Evolutionary conservation across 345 rosid genomes (phyloP).

Genomic region (Punica granatum): DNA sequence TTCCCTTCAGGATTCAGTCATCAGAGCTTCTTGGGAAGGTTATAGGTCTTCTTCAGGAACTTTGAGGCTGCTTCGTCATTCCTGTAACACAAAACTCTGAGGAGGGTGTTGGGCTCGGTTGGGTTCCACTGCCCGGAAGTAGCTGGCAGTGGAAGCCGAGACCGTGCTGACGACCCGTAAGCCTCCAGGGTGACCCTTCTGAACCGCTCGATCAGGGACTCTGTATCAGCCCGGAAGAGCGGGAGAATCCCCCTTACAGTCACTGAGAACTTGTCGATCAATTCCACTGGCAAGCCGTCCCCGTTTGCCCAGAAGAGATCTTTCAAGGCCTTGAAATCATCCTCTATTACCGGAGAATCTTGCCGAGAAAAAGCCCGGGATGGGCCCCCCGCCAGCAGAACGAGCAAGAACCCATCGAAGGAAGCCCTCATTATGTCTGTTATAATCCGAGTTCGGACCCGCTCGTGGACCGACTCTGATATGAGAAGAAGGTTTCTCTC

Average conservation of each 20-base stretch:
- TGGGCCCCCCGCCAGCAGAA: conserved; percentile 94
- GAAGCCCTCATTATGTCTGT: conserved; percentile 86
- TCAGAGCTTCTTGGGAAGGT: conserved; percentile 70
- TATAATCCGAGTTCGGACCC: conserved; percentile 70
- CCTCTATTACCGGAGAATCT: conserved; percentile 72
- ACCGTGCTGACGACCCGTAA: conserved; percentile 69
- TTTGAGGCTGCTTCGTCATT: conserved; percentile 74
- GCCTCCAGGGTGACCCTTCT: conserved; percentile 62
- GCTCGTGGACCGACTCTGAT: conserved; percentile 68
- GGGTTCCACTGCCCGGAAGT: conserved; percentile 92
- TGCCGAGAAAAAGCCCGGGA: conserved; percentile 69
- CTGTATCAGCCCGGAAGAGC: conserved; percentile 71
- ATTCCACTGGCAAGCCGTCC: conserved; percentile 73
- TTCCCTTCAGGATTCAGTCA: background rate
- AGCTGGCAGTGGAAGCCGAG: conserved; percentile 82
- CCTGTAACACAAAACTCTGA: conserved; percentile 81
- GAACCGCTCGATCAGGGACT: conserved; percentile 72
- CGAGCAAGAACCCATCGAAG: conserved; percentile 82
- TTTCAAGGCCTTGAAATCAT: conserved; percentile 84
- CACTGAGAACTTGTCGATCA: conserved; percentile 66
- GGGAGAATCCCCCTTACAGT: conserved; percentile 69
- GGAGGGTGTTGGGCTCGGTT: conserved; percentile 76
- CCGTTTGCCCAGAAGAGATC: conserved; percentile 95
- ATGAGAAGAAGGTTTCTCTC: conserved; percentile 54
- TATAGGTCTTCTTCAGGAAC: conserved; percentile 83